Evolutionary conservation across 345 rosid genomes (phyloP).

Genomic region (Eucalyptus paniculata): DNA sequence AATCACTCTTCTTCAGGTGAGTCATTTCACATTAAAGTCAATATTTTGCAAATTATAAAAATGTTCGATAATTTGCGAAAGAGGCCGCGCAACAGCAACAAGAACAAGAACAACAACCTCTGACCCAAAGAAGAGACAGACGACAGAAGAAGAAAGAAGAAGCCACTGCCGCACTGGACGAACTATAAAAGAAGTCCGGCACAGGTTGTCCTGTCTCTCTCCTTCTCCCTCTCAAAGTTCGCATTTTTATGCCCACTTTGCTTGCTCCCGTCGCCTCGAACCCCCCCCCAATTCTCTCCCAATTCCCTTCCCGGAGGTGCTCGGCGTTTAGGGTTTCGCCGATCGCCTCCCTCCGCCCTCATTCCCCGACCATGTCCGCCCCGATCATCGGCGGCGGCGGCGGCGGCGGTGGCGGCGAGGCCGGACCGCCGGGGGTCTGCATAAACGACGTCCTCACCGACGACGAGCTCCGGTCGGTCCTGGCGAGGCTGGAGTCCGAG

Average conservation of each 20-base stretch:
- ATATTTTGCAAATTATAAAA: neutral
- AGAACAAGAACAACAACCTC: neutral
- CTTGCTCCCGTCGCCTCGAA: neutral
- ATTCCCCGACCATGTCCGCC: neutral
- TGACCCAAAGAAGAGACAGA: neutral
- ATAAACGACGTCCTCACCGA: slow-evolving; percentile 69
- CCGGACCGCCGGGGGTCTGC: neutral
- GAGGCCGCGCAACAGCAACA: neutral
- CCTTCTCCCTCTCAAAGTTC: neutral
- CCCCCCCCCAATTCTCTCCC: neutral
- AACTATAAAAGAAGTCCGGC: neutral
- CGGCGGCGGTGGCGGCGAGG: neutral
- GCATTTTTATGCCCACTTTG: neutral
- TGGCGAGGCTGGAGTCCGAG: slow-evolving; percentile 51
- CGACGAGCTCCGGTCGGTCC: slow-evolving; percentile 65
- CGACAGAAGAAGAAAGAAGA: neutral
- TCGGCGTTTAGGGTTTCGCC: neutral
- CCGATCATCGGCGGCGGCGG: neutral
- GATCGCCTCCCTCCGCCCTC: neutral
- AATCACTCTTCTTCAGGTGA: neutral
- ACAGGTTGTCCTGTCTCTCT: neutral
- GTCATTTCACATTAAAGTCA: neutral
- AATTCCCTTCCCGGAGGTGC: neutral
- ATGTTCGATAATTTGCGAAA: neutral
- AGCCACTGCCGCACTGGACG: neutral